A percentile compares a stretch with the other conserved stretches of the same genome.
Conservation (phyloP, 2,329 filamentous ascomycete species). For the Colletotrichum lindemuthianum region DNA sequence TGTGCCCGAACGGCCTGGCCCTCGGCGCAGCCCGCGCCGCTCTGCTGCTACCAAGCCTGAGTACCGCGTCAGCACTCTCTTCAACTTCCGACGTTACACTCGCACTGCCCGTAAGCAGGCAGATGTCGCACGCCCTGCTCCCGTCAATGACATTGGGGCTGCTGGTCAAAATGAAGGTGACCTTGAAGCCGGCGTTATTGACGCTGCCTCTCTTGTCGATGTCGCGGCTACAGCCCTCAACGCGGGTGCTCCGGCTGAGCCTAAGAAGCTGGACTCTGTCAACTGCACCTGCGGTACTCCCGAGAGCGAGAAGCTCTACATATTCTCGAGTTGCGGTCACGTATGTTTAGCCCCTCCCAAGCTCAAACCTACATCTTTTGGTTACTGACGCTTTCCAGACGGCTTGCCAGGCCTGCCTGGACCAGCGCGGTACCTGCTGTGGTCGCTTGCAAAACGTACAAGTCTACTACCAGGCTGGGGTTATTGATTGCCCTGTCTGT, state of each 20-base stretch:
- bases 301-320: slow-evolving; percentile 1
- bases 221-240: not conserved
- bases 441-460: slow-evolving; percentile 5
- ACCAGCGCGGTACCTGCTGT: slow-evolving; percentile 5
- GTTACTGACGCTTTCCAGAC: not conserved
- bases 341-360: not conserved
- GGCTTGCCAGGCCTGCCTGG: slow-evolving; percentile 3
- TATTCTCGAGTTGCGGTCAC: slow-evolving; percentile 6
- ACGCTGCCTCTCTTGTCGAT: not conserved
- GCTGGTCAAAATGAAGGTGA: not conserved
- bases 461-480: slow-evolving; percentile 8
- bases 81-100: not conserved
- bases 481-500: not conserved
- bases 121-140: not conserved
- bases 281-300: slow-evolving; percentile 9
- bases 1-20: not conserved
- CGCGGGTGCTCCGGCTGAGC: not conserved
- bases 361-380: not conserved
- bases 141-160: not conserved
- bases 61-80: not conserved
- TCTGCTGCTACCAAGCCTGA: not conserved
- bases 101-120: not conserved
- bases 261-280: not conserved
- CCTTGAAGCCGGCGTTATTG: not conserved
- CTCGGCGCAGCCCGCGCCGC: not conserved